Conservation (phyloP, 2,329 filamentous ascomycete species). For the Fonsecaea pedrosoi region DNA sequence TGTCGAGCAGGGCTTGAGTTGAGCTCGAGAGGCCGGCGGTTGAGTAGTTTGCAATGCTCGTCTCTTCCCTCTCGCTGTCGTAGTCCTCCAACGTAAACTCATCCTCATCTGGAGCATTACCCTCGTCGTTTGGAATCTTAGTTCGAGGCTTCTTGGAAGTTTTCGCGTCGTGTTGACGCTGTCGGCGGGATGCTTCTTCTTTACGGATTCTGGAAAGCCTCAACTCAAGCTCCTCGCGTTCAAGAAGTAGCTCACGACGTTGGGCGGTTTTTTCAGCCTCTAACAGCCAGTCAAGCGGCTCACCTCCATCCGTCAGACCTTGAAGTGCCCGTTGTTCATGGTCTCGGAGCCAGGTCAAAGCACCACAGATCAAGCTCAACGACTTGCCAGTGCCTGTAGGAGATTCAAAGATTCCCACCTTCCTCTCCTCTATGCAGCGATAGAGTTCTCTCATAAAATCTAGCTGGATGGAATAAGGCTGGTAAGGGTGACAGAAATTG, state of each 20-base stretch:
- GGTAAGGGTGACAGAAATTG: constrained; percentile 85
- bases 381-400: constrained; percentile 96
- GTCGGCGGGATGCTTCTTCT: constrained; percentile 27
- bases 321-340: constrained; percentile 65
- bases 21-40: constrained; percentile 70
- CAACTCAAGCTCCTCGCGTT: constrained; percentile 75
- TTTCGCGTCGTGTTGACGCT: constrained; percentile 18
- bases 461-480: constrained; percentile 84
- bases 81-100: constrained; percentile 80
- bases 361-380: constrained; percentile 85
- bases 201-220: constrained; percentile 46
- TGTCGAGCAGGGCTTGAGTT: constrained; percentile 75
- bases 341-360: constrained; percentile 87
- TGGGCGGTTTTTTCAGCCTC: constrained; percentile 76
- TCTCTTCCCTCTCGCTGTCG: constrained; percentile 65
- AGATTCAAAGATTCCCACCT: constrained; percentile 87
- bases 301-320: constrained; percentile 53
- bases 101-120: constrained; percentile 59
- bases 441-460: constrained; percentile 88
- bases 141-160: constrained; percentile 28
- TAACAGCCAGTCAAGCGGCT: constrained; percentile 84
- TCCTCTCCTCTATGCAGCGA: constrained; percentile 75
- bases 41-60: constrained; percentile 42
- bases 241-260: constrained; percentile 68
- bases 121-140: constrained; percentile 2